phyloP scores from a whole-genome alignment of 2,329 filamentous ascomycete species.

The Neonectria faginata region DNA sequence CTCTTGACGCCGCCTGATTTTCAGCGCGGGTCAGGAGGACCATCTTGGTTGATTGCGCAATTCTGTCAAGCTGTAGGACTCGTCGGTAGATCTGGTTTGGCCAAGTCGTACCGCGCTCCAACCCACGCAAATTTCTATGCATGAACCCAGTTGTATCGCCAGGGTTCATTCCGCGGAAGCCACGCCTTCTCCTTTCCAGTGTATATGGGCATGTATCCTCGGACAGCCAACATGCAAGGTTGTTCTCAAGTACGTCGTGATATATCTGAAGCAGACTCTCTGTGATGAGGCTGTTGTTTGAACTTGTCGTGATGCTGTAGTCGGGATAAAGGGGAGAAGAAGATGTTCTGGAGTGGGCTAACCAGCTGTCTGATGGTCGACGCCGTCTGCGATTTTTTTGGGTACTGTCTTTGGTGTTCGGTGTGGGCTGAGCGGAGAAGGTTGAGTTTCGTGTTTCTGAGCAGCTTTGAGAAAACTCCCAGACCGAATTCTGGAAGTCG shows the following conservation, averaged over 20 bases:
- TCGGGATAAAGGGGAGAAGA: constrained; percentile 30
- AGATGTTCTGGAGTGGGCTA: constrained; percentile 22
- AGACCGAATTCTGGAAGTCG: constrained; percentile 25
- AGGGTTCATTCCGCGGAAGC: neutral
- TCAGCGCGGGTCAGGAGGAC: constrained; percentile 53
- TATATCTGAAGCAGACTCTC: constrained; percentile 61
- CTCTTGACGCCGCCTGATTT: constrained; percentile 54
- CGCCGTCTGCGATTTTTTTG: constrained; percentile 10
- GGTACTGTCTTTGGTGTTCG: neutral
- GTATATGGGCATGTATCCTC: constrained; percentile 63
- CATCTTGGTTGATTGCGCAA: constrained; percentile 53
- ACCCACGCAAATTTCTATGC: constrained; percentile 42
- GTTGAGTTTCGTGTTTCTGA: constrained; percentile 9
- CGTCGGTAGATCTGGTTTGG: constrained; percentile 61
- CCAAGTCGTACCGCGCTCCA: constrained; percentile 54
- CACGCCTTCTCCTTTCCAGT: constrained; percentile 38
- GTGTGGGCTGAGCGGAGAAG: constrained; percentile 16
- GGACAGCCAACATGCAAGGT: constrained; percentile 64
- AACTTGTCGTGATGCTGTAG: constrained; percentile 41
- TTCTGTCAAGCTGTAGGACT: constrained; percentile 59
- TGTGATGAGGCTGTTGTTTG: constrained; percentile 54
- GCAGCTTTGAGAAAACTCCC: constrained; percentile 22
- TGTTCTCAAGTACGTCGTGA: constrained; percentile 65
- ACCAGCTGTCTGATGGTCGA: constrained; percentile 14
- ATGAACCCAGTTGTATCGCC: neutral